phyloP scores from a whole-genome alignment of 2,329 filamentous ascomycete genomes.

The Alternaria tenuissima region DNA sequence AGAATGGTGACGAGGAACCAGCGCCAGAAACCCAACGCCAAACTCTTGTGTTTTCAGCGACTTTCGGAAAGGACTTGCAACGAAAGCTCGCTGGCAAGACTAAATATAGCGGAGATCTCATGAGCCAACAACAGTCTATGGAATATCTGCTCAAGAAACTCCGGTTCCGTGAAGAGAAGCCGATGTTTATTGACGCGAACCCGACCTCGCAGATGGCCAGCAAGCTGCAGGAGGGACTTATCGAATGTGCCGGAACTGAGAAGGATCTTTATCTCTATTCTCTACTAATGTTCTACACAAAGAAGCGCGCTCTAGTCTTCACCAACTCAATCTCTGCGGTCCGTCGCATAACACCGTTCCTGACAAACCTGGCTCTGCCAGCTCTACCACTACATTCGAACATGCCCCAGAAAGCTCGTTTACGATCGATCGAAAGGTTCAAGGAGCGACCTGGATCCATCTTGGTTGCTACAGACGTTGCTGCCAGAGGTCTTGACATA shows the following conservation, averaged over 20 bases:
- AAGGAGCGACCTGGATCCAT: conserved; percentile 71
- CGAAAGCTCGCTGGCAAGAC: conserved; percentile 78
- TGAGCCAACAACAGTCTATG: conserved; percentile 82
- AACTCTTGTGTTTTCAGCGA: conserved; percentile 95
- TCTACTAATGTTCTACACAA: conserved; percentile 81
- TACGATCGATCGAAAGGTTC: conserved; percentile 93
- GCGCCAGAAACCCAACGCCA: conserved; percentile 65
- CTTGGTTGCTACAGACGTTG: conserved; percentile 91
- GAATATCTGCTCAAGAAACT: conserved; percentile 91
- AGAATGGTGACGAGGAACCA: conserved; percentile 40
- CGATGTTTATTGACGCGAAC: conserved; percentile 92
- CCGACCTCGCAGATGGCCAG: conserved; percentile 88
- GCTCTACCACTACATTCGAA: conserved; percentile 85
- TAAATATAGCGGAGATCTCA: conserved; percentile 67
- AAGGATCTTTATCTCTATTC: conserved; percentile 97
- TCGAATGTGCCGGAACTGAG: conserved; percentile 92
- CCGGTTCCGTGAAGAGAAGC: conserved; percentile 83
- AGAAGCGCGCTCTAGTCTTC: conserved; percentile 85
- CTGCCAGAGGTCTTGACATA: conserved; percentile 92
- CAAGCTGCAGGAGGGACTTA: conserved; percentile 83
- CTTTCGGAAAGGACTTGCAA: conserved; percentile 89
- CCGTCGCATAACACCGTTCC: conserved; percentile 81
- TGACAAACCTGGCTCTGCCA: conserved; percentile 81
- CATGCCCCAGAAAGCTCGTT: conserved; percentile 93
- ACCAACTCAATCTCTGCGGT: conserved; percentile 96